These are phyloP conservation scores for Hordeum marinum DNA, from an alignment of 176 grass and related monocot species.

Conservation along the genomic window DNA sequence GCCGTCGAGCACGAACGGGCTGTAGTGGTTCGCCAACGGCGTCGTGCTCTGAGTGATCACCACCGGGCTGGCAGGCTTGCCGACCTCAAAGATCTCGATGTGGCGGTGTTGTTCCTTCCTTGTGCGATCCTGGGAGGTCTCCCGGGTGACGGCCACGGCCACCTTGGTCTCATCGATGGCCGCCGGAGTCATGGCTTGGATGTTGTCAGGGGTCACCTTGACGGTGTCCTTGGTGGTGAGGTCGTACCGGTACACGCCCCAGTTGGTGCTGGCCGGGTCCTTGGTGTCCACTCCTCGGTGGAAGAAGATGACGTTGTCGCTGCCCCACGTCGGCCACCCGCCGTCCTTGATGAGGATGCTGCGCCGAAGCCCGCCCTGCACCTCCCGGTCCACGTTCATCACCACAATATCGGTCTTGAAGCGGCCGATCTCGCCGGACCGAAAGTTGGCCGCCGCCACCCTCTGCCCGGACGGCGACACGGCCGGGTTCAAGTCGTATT, in stretches of 20 bases:
- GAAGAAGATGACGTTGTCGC: conserved; percentile 44
- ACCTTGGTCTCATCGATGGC: conserved; percentile 32
- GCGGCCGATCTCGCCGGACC: conserved; percentile 32
- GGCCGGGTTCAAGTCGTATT: conserved; percentile 31
- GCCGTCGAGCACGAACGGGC: conserved; percentile 32
- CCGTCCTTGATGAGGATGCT: background rate
- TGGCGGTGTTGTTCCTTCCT: conserved; percentile 20
- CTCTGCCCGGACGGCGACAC: conserved; percentile 37
- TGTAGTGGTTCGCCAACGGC: conserved; percentile 19
- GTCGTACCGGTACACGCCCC: conserved; percentile 20
- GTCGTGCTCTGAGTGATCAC: background rate
- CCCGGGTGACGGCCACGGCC: conserved; percentile 32
- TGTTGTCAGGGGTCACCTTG: background rate
- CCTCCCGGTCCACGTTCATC: conserved; percentile 27
- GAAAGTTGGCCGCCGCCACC: conserved; percentile 32
- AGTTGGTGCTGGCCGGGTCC: no score
- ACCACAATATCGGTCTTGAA: conserved; percentile 27
- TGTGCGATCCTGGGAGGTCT: background rate
- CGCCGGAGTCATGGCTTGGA: conserved; percentile 40
- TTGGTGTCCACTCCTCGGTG: background rate
- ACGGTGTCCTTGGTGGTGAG: background rate
- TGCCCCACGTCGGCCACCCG: conserved; percentile 48
- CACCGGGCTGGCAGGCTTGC: background rate
- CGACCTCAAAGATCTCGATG: conserved; percentile 36
- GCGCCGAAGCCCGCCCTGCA: background rate